Conservation (phyloP, 371 early-diverging fungal genomes). For the Actinomortierella ambigua region DNA sequence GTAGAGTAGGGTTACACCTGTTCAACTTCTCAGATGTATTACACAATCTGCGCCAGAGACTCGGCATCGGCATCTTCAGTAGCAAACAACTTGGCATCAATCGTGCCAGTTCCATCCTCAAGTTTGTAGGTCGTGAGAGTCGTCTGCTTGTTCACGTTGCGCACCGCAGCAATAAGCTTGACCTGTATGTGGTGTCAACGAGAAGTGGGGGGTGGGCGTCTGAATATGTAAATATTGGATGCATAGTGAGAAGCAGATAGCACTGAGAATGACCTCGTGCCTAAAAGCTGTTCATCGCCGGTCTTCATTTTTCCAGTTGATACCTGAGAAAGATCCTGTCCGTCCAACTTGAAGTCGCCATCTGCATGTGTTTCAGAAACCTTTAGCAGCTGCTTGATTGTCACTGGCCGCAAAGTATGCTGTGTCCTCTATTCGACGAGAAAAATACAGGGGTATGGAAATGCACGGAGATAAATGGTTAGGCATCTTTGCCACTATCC, state of each 20-base stretch:
- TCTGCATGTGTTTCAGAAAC: constrained; percentile 28
- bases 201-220: too few species aligned
- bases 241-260: too few species aligned
- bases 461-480: too few species aligned
- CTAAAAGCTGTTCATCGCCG: too few species aligned
- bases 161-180: constrained; percentile 21
- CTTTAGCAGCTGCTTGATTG: constrained; percentile 34
- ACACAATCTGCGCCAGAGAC: constrained; percentile 11
- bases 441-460: too few species aligned
- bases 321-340: constrained; percentile 28
- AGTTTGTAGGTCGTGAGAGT: constrained; percentile 21
- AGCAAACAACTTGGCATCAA: constrained; percentile 22
- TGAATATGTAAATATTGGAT: too few species aligned
- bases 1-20: neutral
- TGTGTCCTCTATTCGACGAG: too few species aligned
- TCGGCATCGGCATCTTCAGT: constrained; percentile 21
- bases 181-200: constrained; percentile 6
- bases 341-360: constrained; percentile 33
- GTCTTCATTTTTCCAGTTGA: too few species aligned
- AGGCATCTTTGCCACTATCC: too few species aligned
- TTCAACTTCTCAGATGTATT: neutral
- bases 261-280: too few species aligned
- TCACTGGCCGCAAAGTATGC: constrained; percentile 39
- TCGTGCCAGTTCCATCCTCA: constrained; percentile 41
- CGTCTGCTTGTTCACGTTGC: constrained; percentile 15